Evolutionary conservation across 1,139 yeast species (phyloP), one percentile per base, ranked within the genome.

Genomic region (Pichia sp.): DNA sequence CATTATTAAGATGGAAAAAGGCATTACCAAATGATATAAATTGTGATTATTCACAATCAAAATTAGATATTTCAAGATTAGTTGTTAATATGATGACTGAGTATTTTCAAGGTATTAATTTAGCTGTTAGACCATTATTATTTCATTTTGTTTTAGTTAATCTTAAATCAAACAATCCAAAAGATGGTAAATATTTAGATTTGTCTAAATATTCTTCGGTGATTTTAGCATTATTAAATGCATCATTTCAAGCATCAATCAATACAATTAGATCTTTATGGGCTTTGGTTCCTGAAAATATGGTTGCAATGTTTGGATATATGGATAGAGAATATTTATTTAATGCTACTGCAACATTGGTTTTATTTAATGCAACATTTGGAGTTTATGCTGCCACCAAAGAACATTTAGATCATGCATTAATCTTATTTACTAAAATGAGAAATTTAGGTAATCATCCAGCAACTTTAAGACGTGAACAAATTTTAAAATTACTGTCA

Each of bases 241-340:
- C 94, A 3, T 84, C 95, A 1, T 78, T 86, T 61, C 92, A 85
- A 56, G 95, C 94, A 0, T 84, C 94, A 0, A 82, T 85, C 40
- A 85, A 85, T 57, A 81, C 92, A 0, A 79, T 87, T 38, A 71
- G 87, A 51, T 77, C 85, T 1, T 69, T 85, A 4, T 82, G 90
- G 86, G 80, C 83, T 0, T 66, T 86, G 40, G 67, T 82, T 56
- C 83, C 85, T 0, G 83, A 81, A 47, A 82, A 82, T 52, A 81
- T 83, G 85, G 82, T 85, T 28, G 92, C 95, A 0, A 64, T 84
- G 35, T 86, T 84, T 66, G 95, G 95, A 1, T 86, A 89, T 71
- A 83, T 86, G 87, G 96, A 87, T 60, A 69, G 96, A 55, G 96
- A 87, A 58, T 86, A 86, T 60, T 66, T 85, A 29, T 86, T 84